Conservation (phyloP, 345 rosid genomes). For the Hibiscus syriacus region DNA sequence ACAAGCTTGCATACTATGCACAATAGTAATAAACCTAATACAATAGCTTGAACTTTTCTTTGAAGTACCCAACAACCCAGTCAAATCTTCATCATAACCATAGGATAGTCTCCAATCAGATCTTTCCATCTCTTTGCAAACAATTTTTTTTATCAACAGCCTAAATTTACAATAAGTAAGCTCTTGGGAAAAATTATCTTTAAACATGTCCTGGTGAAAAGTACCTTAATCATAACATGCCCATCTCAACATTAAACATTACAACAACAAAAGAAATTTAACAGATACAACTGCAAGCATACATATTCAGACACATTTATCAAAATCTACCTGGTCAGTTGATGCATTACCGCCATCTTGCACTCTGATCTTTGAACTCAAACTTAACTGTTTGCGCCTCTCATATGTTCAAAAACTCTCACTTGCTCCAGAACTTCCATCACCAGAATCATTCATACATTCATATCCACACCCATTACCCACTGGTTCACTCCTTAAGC, state of each 20-base stretch:
- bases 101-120: no score
- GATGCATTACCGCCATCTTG: conserved; percentile 28
- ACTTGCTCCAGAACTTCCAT: conserved; percentile 32
- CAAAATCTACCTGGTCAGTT: conserved; percentile 39
- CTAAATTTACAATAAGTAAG: no score
- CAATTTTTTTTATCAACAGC: no score
- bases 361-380: conserved; percentile 32
- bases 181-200: no score
- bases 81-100: no score
- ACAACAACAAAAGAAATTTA: background rate
- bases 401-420: conserved; percentile 55
- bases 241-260: conserved; percentile 2
- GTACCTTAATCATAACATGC: background rate
- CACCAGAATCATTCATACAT: conserved; percentile 27
- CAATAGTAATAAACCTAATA: no score
- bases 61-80: no score
- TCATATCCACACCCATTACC: conserved; percentile 29
- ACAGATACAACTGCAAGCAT: background rate
- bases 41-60: no score
- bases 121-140: no score
- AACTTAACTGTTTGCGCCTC: conserved; percentile 49
- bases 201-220: no score
- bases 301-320: background rate
- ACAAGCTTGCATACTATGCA: background rate
- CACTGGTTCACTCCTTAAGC: conserved; percentile 27